phyloP scores from a whole-genome alignment of 2,329 filamentous ascomycete genomes.

The Aspergillus costaricaensis region DNA sequence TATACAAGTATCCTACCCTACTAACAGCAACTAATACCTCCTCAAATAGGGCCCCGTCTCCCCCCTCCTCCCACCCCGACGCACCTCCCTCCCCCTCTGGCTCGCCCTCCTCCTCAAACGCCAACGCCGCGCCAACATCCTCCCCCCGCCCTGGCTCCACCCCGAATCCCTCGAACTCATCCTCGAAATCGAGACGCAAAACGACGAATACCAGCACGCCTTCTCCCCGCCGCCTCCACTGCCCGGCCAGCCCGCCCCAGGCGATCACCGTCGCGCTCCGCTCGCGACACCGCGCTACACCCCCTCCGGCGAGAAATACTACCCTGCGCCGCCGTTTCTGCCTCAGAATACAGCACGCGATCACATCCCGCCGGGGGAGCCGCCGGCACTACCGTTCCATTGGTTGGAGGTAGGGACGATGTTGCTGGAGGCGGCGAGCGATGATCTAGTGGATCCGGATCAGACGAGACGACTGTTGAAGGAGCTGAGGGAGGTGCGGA shows the following conservation, averaged over 20 bases:
- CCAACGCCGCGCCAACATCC: slow-evolving; percentile 88
- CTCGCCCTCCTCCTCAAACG: slow-evolving; percentile 92
- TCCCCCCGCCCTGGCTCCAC: slow-evolving; percentile 86
- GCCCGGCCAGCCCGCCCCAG: slow-evolving; percentile 46
- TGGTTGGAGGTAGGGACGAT: slow-evolving; percentile 92
- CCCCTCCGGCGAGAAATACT: slow-evolving; percentile 44
- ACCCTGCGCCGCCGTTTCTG: slow-evolving; percentile 71
- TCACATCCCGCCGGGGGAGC: slow-evolving; percentile 50
- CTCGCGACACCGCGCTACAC: slow-evolving; percentile 36
- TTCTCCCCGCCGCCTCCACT: slow-evolving; percentile 78
- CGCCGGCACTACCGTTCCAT: slow-evolving; percentile 73
- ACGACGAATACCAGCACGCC: slow-evolving; percentile 60
- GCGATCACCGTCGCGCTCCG: slow-evolving; percentile 25
- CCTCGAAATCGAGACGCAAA: slow-evolving; percentile 75
- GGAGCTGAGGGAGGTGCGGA: slow-evolving; percentile 82
- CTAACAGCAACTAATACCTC: neutral
- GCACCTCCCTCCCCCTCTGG: slow-evolving; percentile 83
- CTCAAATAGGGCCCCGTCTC: slow-evolving; percentile 70
- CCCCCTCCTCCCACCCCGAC: slow-evolving; percentile 75
- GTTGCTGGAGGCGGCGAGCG: slow-evolving; percentile 78
- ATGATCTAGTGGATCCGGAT: slow-evolving; percentile 76
- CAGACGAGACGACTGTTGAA: slow-evolving; percentile 73
- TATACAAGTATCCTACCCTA: neutral
- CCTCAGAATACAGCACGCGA: slow-evolving; percentile 71
- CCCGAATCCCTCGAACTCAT: slow-evolving; percentile 73